Base-by-base conservation (phyloP, 140 eudicot species). In the Oenanthe javanica region DNA sequence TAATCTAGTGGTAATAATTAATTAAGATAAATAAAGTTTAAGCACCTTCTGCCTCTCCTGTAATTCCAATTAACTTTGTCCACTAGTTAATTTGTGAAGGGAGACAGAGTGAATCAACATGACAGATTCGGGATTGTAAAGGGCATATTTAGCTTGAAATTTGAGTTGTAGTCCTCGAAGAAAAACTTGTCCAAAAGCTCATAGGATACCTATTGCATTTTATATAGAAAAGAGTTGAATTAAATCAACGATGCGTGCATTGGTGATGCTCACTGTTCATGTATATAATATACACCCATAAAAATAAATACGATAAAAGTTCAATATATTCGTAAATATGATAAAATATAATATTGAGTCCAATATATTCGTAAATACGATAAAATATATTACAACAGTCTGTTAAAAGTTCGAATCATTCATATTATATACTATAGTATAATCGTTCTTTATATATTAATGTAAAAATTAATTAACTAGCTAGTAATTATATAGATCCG, bases 121-220 rank as follows among this genome's bases (percentile, higher is more conserved):
- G 49, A 9, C 51, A 72, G 76, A 72, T 72, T 72, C 25, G 77
- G 77, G 77, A 74, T 43, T 21, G 54, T 45, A 74, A 74, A 46
- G 54, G 42, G 77, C 77, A 2, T 67, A 67, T 43, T 74, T 25
- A 74, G 77, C 25, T 21, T 74, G 77, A 50, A 45, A 74, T 45
- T 74, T 47, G 77, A 74, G 55, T 18, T 74, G 11, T 18, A n/a
- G 18, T 46, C 40, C 31, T 72, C 21, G 36, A 23, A 46, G 9
- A 74, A 70, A 36, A 36, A 21, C 51, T 16, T n/a, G 77, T 13
- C 14, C 13, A 73, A 73, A 74, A 74, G 57, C 19, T 74, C 57
- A 46, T 74, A 74, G 77, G 77, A 46, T 74, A 46, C 77, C 77
- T 19, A 71, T 16, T 18, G 12, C 23, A 38, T 70, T 70, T 70